Conservation (phyloP, 2,329 filamentous ascomycete species). For the Neocucurbitaria cava region DNA sequence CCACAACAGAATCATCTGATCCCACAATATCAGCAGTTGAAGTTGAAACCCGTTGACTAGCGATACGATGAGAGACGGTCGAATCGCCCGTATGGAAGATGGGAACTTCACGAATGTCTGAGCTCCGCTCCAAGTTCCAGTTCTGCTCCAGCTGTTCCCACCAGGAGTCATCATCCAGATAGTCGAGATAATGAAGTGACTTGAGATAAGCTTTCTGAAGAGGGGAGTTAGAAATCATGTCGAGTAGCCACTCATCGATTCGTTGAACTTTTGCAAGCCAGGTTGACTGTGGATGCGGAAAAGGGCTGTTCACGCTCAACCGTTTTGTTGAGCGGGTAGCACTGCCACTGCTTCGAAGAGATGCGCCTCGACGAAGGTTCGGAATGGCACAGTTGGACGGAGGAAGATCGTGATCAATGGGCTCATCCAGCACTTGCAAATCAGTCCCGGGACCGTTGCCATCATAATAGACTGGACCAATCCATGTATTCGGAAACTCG, state of each 20-base stretch:
- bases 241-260: slow-evolving; percentile 1
- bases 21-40: neutral
- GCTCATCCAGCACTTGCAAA: neutral
- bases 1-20: too few species aligned
- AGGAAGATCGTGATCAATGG: too few species aligned
- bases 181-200: neutral
- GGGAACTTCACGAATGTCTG: neutral
- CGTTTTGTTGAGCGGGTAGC: neutral
- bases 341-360: neutral
- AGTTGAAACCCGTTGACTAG: neutral
- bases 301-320: neutral
- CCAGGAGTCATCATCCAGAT: neutral
- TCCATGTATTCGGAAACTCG: neutral
- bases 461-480: neutral
- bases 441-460: neutral
- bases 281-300: neutral
- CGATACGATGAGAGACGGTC: neutral
- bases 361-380: neutral
- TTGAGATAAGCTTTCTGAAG: neutral
- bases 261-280: neutral
- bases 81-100: slow-evolving; percentile 1
- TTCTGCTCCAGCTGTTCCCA: neutral
- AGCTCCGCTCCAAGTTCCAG: too few species aligned
- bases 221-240: neutral
- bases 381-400: neutral